Conservation (phyloP, 192 early-diverging fungal genomes). For the Gorgonomyces haynaldii region DNA sequence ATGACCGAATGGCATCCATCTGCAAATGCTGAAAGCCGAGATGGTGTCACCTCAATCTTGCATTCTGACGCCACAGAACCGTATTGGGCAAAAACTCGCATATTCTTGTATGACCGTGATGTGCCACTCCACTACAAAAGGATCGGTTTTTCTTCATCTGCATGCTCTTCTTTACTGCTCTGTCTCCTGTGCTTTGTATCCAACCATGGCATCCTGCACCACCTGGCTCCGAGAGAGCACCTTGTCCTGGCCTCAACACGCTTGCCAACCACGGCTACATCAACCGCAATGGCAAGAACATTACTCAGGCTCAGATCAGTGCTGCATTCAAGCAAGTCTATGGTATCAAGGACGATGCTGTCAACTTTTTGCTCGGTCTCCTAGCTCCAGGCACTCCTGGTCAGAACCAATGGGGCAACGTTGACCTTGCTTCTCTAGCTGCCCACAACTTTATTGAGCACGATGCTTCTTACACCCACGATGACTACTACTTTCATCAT, state of each 20-base stretch:
- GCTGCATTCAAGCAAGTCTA: background rate
- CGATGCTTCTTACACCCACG: background rate
- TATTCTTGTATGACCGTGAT: too few relatives aligned
- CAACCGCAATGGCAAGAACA: conserved; percentile 4
- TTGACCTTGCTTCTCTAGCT: background rate
- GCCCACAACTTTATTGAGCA: conserved; percentile 1
- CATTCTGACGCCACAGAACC: too few relatives aligned
- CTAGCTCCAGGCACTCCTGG: background rate
- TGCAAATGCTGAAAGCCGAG: too few relatives aligned
- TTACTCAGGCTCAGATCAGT: background rate
- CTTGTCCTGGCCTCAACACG: conserved; percentile 4
- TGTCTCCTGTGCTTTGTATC: too few relatives aligned
- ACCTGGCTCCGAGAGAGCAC: background rate
- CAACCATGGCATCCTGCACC: background rate
- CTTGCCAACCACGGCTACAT: conserved; percentile 4
- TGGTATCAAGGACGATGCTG: background rate
- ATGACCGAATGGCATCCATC: too few relatives aligned
- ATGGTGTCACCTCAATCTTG: too few relatives aligned
- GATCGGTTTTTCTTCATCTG: too few relatives aligned
- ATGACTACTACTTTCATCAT: background rate
- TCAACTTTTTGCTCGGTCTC: background rate
- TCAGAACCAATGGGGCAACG: background rate
- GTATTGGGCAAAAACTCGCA: too few relatives aligned
- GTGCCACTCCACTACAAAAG: too few relatives aligned
- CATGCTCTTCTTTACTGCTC: too few relatives aligned